phyloP scores from a whole-genome alignment of 2,329 filamentous ascomycete species.

The Niveomyces coronatus region DNA sequence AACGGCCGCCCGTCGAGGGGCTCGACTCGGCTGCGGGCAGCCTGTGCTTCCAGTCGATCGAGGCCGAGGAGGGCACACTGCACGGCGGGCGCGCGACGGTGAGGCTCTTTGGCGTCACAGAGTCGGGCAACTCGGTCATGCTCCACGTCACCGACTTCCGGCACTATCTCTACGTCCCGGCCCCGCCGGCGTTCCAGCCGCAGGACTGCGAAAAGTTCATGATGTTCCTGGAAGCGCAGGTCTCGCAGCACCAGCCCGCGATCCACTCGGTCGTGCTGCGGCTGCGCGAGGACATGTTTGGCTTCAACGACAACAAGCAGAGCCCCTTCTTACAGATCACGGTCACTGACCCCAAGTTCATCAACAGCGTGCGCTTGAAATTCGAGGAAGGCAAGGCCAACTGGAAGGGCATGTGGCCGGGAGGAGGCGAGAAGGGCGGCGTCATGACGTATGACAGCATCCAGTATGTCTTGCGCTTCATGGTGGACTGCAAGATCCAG shows the following conservation, averaged over 20 bases:
- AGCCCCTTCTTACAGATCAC: slow-evolving; percentile 91
- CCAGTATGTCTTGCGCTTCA: slow-evolving; percentile 89
- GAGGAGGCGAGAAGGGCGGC: slow-evolving; percentile 52
- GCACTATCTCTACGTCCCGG: slow-evolving; percentile 90
- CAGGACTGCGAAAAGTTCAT: slow-evolving; percentile 72
- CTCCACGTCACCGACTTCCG: slow-evolving; percentile 92
- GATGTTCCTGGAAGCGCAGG: slow-evolving; percentile 65
- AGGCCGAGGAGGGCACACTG: slow-evolving; percentile 80
- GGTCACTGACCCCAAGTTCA: slow-evolving; percentile 78
- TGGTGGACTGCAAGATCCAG: slow-evolving; percentile 90
- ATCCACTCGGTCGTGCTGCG: slow-evolving; percentile 76
- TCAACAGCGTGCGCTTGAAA: slow-evolving; percentile 61
- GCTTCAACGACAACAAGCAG: slow-evolving; percentile 87
- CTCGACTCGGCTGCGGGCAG: slow-evolving; percentile 51
- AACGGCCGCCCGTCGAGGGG: slow-evolving; percentile 43
- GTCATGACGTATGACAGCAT: slow-evolving; percentile 93
- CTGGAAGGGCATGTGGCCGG: slow-evolving; percentile 90
- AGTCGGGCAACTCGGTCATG: slow-evolving; percentile 77
- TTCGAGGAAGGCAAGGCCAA: slow-evolving; percentile 73
- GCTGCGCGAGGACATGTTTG: slow-evolving; percentile 83
- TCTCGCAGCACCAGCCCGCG: slow-evolving; percentile 61
- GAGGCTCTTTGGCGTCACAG: slow-evolving; percentile 87
- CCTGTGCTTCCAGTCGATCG: slow-evolving; percentile 91
- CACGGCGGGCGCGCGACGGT: slow-evolving; percentile 67
- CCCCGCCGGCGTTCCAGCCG: slow-evolving; percentile 69